These are phyloP conservation scores for Euphorbia peplus DNA, from an alignment of 345 rosid genomes.

Conservation along the genomic window DNA sequence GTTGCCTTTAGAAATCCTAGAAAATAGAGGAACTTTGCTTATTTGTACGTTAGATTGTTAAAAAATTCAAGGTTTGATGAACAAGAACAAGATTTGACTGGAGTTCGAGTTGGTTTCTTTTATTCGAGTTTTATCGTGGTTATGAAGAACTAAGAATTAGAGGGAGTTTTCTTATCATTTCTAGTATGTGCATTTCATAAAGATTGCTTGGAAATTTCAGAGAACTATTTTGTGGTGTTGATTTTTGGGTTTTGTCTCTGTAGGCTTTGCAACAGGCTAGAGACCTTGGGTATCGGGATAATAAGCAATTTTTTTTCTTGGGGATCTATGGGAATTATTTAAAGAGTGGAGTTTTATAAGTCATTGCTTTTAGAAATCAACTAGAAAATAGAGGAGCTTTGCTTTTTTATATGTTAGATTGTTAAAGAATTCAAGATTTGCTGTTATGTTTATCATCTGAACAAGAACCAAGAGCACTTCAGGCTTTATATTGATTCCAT, in stretches of 20 bases:
- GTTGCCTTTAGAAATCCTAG: not conserved
- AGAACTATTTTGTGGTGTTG: not conserved
- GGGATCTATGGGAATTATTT: slow-evolving; percentile 60
- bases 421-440: not conserved
- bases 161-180: not conserved
- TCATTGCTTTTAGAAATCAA: not conserved
- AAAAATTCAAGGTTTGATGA: not conserved
- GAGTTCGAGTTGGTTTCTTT: not conserved
- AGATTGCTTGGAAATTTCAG: too few species aligned
- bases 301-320: slow-evolving; percentile 33
- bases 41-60: not conserved
- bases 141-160: not conserved
- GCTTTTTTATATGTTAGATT: not conserved
- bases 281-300: slow-evolving; percentile 29
- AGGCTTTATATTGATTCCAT: not conserved
- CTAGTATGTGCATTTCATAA: not conserved
- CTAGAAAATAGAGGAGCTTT: not conserved
- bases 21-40: not conserved
- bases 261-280: slow-evolving; percentile 35
- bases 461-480: not conserved
- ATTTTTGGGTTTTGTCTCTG: slow-evolving; percentile 1
- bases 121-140: not conserved
- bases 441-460: not conserved
- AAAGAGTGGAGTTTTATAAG: slow-evolving; percentile 49
- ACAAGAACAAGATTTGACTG: not conserved